phyloP scores from a whole-genome alignment of 2,329 filamentous ascomycete species.

The Cordyceps cicadae region DNA sequence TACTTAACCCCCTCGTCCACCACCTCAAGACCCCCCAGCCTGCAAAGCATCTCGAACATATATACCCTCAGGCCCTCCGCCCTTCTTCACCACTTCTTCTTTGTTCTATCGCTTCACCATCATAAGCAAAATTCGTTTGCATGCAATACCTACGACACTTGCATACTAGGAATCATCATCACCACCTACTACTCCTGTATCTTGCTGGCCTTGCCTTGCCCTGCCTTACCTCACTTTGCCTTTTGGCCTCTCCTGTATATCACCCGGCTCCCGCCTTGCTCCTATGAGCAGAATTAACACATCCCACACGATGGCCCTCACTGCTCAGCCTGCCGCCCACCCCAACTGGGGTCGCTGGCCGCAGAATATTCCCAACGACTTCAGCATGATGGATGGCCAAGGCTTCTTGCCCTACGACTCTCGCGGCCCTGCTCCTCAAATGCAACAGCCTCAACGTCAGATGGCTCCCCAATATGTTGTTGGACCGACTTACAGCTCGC shows the following conservation, averaged over 20 bases:
- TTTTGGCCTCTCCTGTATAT: background rate
- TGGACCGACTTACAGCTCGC: slow-evolving; percentile 31
- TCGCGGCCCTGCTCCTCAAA: slow-evolving; percentile 23
- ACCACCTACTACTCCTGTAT: background rate
- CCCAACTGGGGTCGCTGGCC: slow-evolving; percentile 49
- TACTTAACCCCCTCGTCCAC: slow-evolving; percentile 13
- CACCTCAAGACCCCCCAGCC: background rate
- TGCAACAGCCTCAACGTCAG: slow-evolving; percentile 27
- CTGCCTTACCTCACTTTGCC: slow-evolving; percentile 3
- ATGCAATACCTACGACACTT: background rate
- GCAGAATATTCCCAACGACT: slow-evolving; percentile 40
- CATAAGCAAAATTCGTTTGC: background rate
- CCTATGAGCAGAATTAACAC: background rate
- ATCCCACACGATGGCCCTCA: slow-evolving; percentile 35
- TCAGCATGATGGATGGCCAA: slow-evolving; percentile 39
- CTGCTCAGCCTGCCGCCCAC: slow-evolving; percentile 35
- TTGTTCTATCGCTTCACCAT: background rate
- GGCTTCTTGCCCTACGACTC: slow-evolving; percentile 43
- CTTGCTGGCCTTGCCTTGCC: background rate
- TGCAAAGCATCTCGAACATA: slow-evolving; percentile 9
- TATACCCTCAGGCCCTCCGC: slow-evolving; percentile 10
- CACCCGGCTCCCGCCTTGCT: slow-evolving; percentile 5
- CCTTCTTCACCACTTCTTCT: slow-evolving; percentile 6
- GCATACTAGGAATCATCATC: background rate
- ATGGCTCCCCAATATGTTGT: slow-evolving; percentile 41